Conservation (phyloP, 2,329 filamentous ascomycete genomes). For the Colletotrichum scovillei region DNA sequence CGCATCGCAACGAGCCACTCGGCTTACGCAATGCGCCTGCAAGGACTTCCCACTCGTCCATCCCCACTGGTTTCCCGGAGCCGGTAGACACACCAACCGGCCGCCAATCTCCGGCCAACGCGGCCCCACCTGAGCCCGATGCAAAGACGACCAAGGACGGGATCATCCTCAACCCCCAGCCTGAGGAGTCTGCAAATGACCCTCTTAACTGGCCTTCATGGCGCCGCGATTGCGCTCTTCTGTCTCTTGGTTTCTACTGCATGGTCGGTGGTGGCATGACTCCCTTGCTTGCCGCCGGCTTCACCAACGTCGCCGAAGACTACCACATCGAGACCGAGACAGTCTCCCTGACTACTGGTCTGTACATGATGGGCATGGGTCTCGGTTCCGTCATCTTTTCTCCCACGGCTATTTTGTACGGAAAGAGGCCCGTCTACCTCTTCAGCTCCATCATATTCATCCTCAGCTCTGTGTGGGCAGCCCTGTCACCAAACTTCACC, state of each 20-base stretch:
- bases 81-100: conserved; percentile 34
- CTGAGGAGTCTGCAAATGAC: conserved; percentile 90
- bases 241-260: conserved; percentile 91
- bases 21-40: conserved; percentile 68
- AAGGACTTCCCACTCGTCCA: conserved; percentile 68
- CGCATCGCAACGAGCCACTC: conserved; percentile 68
- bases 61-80: conserved; percentile 56
- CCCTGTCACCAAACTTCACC: conserved; percentile 81
- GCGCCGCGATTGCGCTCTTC: conserved; percentile 81
- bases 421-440: conserved; percentile 92
- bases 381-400: conserved; percentile 86
- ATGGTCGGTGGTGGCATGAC: conserved; percentile 95
- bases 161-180: conserved; percentile 91
- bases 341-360: conserved; percentile 87
- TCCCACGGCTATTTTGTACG: conserved; percentile 90
- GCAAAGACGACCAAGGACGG: conserved; percentile 86
- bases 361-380: conserved; percentile 95
- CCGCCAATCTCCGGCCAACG: conserved; percentile 12
- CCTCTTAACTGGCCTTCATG: conserved; percentile 91
- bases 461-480: conserved; percentile 84
- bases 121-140: conserved; percentile 40
- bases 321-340: conserved; percentile 74
- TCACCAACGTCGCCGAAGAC: conserved; percentile 78
- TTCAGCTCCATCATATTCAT: conserved; percentile 82
- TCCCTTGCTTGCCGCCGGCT: conserved; percentile 88